Evolutionary conservation across 495 filamentous ascomycete genomes (phyloP).

Genomic region (Amphirosellinia nigrospora): DNA sequence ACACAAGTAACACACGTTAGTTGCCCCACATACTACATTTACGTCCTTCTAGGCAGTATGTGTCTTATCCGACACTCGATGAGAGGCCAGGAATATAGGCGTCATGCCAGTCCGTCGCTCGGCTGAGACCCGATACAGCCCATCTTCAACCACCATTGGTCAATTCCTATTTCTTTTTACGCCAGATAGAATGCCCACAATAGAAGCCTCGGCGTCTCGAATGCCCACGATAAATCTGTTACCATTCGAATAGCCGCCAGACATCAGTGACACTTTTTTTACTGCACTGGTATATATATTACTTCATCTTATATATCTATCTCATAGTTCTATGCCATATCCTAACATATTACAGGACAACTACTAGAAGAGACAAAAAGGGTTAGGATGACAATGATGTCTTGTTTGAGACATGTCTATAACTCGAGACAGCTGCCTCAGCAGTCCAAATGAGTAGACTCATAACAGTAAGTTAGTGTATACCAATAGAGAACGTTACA

Average conservation of each 20-base stretch:
- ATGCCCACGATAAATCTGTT: not conserved
- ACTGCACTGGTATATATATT: not conserved
- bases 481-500: not conserved
- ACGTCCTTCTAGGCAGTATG: no score
- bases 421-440: not conserved
- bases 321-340: not conserved
- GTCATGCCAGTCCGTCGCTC: not conserved
- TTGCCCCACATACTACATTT: not conserved
- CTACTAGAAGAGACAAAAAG: not conserved
- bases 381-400: not conserved
- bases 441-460: not conserved
- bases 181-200: not conserved
- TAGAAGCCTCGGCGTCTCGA: not conserved
- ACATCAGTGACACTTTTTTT: not conserved
- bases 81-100: no score
- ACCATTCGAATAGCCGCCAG: not conserved
- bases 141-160: not conserved
- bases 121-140: not conserved
- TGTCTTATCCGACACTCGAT: no score
- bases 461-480: not conserved
- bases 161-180: slow-evolving; percentile 13
- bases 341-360: not conserved
- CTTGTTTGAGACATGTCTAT: slow-evolving; percentile 1
- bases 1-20: not conserved
- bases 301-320: not conserved